A percentile compares a stretch with the other conserved stretches of the same genome.
phyloP scores from a whole-genome alignment of 1,139 yeast genomes.

The Fermentozyma sake region DNA sequence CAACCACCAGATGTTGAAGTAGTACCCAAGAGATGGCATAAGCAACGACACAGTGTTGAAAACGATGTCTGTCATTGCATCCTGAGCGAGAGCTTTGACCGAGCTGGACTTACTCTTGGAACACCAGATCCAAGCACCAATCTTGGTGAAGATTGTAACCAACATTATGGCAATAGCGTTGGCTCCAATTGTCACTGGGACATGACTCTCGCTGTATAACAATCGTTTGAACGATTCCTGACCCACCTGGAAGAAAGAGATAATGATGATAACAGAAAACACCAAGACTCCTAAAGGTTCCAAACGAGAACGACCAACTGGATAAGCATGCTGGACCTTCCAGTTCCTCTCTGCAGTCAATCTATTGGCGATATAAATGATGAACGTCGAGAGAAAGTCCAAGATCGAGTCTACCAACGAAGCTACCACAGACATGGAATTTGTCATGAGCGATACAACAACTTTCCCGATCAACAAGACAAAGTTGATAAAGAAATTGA shows the following conservation, averaged over 20 bases:
- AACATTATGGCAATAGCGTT: conserved; percentile 61
- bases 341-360: conserved; percentile 54
- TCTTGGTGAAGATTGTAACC: conserved; percentile 55
- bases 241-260: conserved; percentile 71
- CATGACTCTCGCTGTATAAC: conserved; percentile 22
- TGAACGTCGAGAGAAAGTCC: conserved; percentile 71
- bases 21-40: conserved; percentile 61
- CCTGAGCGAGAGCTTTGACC: conserved; percentile 77
- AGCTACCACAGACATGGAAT: conserved; percentile 71
- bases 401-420: conserved; percentile 73
- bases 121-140: conserved; percentile 65
- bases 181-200: conserved; percentile 39
- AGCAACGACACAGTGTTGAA: conserved; percentile 61
- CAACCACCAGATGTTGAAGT: conserved; percentile 58
- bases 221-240: conserved; percentile 50
- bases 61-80: conserved; percentile 72
- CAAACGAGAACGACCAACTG: conserved; percentile 67
- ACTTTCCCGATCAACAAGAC: conserved; percentile 58
- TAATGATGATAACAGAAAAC: conserved; percentile 65
- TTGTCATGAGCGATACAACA: conserved; percentile 58
- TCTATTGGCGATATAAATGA: conserved; percentile 60
- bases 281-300: conserved; percentile 79
- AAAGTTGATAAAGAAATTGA: conserved; percentile 61
- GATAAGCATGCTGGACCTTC: conserved; percentile 46
- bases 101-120: conserved; percentile 59